Percentiles rank a stretch among this genome's conserved stretches.
These are phyloP conservation scores for Myrmaecium sp. DNA, from an alignment of 2,329 filamentous ascomycete genomes.

Conservation along the genomic window DNA sequence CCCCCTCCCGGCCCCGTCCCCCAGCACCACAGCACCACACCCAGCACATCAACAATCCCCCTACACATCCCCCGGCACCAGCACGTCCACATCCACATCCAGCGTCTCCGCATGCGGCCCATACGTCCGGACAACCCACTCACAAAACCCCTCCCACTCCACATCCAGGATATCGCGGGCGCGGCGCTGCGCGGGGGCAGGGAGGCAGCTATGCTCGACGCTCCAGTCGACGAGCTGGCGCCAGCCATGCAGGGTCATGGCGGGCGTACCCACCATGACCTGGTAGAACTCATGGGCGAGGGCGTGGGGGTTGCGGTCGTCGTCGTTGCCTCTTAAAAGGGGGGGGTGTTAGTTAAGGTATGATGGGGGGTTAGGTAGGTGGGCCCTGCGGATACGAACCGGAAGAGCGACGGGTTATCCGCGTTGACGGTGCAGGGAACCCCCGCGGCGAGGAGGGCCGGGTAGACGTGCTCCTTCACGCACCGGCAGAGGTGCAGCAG, in stretches of 20 bases:
- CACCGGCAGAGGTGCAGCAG: slow-evolving; percentile 51
- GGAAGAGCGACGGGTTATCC: slow-evolving; percentile 59
- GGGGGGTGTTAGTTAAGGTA: background rate
- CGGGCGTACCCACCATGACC: slow-evolving; percentile 48
- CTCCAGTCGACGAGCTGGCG: slow-evolving; percentile 40
- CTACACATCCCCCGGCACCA: too few species aligned
- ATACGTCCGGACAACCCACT: slow-evolving; percentile 30
- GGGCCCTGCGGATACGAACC: too few species aligned
- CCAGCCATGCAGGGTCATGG: slow-evolving; percentile 54
- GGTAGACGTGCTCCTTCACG: slow-evolving; percentile 49
- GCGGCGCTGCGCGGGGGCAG: slow-evolving; percentile 18
- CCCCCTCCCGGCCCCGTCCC: too few species aligned
- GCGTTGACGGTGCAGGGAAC: slow-evolving; percentile 59
- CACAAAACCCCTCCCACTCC: slow-evolving; percentile 43
- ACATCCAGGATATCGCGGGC: slow-evolving; percentile 31
- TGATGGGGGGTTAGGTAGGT: background rate
- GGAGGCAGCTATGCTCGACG: slow-evolving; percentile 27
- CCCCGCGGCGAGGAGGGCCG: slow-evolving; percentile 51
- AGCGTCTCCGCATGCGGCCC: slow-evolving; percentile 6
- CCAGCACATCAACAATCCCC: too few species aligned
- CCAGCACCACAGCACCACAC: too few species aligned
- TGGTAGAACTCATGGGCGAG: slow-evolving; percentile 67
- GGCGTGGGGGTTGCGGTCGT: too few species aligned
- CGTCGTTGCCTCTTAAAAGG: background rate
- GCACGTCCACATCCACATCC: too few species aligned